Conservation (phyloP, 371 early-diverging fungal genomes). For the Mortierella sp. region DNA sequence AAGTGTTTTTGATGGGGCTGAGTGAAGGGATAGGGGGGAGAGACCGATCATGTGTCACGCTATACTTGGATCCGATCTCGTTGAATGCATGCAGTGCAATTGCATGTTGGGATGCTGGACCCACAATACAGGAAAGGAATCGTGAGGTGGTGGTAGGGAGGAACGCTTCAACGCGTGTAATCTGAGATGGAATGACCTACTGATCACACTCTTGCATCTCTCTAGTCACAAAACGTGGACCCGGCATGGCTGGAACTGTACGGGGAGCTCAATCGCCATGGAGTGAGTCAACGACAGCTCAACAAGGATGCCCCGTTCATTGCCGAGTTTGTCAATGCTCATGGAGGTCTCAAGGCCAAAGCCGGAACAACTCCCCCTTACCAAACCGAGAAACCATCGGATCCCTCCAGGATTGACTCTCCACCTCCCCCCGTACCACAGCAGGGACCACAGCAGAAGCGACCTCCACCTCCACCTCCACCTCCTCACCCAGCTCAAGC, state of each 20-base stretch:
- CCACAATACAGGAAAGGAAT: no score
- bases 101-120: no score
- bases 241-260: constrained; percentile 84
- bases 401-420: constrained; percentile 36
- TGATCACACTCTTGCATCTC: background rate
- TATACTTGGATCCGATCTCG: no score
- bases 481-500: constrained; percentile 34
- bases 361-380: background rate
- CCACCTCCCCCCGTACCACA: constrained; percentile 26
- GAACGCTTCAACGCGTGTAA: no score
- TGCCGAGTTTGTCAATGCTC: constrained; percentile 47
- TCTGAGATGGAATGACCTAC: no score
- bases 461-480: constrained; percentile 32
- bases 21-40: background rate
- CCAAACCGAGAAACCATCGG: background rate
- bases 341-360: constrained; percentile 22
- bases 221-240: constrained; percentile 77
- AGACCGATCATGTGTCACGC: background rate
- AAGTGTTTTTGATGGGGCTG: constrained; percentile 7
- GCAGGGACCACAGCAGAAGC: no score
- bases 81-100: no score
- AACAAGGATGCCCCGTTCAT: constrained; percentile 55
- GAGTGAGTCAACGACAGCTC: constrained; percentile 74
- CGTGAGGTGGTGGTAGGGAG: no score
- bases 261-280: constrained; percentile 77